Evolutionary conservation across 2,329 filamentous ascomycete genomes (phyloP), one percentile per base, ranked within the genome.

Genomic region (Tolypocladium pustulatum): DNA sequence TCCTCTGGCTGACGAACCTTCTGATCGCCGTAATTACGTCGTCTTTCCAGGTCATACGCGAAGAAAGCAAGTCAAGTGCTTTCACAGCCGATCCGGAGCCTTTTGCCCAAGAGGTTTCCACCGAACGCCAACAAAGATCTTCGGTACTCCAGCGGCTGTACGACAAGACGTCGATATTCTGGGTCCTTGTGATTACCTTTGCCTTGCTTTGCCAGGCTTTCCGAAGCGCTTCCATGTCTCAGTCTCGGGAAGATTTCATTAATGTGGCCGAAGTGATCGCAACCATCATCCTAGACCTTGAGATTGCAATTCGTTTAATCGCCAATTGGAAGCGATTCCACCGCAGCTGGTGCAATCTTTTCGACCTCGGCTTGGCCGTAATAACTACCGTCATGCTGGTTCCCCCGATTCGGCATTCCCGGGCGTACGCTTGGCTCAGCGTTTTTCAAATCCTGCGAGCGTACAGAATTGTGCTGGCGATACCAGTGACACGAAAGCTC

Each of bases 21-120:
- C 73, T 89, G 54, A 96, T 99, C 68, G 94, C 94, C 3, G 94
- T 99, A 67, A 99, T 99, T 69, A 99, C 94, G 0, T 96, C 94
- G 6, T 97, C 93, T 1, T 99, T 99, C 68, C 94, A 99, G 71
- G 90, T 99, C 64, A 99, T 99, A 66, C 85, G 94, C 63, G 95
- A 99, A 76, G 94, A 99, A 71, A 96, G 91, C 74, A 92, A 89
- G 72, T 86, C 88, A 37, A 97, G 92, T 75, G 94, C 95, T 3
- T 99, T 99, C 72, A 92, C 91, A 5, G 85, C 85, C 15, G 84
- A 91, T 59, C 82, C 90, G 43, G 81, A 82, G 61, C 73, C 72
- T 5, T 65, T 73, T 2, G 59, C 71, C 17, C 68, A 71, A 56
- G 66, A 65, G 37, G 68, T 60, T 60, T 70, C 65, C 66, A 80